Conservation (phyloP, 768 basidiomycete species). For the Leucocoprinus birnbaumii region DNA sequence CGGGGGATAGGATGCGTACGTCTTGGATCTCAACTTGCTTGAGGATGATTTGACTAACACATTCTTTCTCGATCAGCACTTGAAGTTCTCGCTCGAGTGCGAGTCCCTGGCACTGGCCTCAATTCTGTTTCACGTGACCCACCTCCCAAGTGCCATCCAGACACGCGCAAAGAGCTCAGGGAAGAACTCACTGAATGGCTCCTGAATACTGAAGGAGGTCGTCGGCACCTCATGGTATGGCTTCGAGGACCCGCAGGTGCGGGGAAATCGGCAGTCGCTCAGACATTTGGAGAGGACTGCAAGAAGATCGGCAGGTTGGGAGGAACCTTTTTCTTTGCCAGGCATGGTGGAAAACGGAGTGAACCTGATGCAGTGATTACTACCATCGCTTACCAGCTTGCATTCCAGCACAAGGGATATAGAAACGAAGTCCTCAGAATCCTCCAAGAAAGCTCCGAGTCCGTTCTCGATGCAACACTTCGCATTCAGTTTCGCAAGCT, state of each 20-base stretch:
- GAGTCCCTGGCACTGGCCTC: too few species aligned
- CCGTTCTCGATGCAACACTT: not conserved
- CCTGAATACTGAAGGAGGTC: too few species aligned
- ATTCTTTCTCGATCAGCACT: too few species aligned
- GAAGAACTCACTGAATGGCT: too few species aligned
- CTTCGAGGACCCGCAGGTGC: conserved; percentile 5
- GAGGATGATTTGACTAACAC: too few species aligned
- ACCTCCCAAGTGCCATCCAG: too few species aligned
- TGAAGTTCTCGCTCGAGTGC: too few species aligned
- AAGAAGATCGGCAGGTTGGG: not conserved
- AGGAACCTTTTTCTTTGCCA: conserved; percentile 10
- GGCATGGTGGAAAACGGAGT: not conserved
- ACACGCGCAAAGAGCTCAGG: too few species aligned
- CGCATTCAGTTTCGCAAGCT: conserved; percentile 1
- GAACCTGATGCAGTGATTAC: not conserved
- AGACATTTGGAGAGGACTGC: conserved; percentile 2
- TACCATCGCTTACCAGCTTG: conserved; percentile 5
- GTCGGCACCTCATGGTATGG: too few species aligned
- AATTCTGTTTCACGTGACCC: too few species aligned
- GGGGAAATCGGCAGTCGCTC: conserved; percentile 8
- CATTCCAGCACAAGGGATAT: not conserved
- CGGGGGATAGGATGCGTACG: too few species aligned
- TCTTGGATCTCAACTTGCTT: too few species aligned
- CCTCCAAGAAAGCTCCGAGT: not conserved
- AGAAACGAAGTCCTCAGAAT: not conserved